Conservation (phyloP, 140 eudicot genomes). For the Ambrosia hybrid region DNA sequence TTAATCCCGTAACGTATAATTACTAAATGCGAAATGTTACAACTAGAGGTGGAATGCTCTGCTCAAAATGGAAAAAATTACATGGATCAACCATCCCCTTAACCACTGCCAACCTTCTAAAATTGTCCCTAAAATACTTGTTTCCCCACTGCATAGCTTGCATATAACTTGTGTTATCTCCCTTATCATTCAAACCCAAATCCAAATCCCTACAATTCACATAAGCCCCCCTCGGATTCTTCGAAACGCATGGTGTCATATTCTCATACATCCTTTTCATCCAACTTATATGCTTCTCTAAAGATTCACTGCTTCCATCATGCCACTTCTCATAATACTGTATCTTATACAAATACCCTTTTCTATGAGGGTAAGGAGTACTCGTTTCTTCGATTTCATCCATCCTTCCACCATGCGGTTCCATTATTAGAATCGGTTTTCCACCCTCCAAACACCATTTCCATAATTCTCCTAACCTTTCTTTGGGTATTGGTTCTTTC, state of each 20-base stretch:
- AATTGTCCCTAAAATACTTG: conserved; percentile 30
- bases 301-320: neutral
- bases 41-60: conserved; percentile 32
- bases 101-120: conserved; percentile 28
- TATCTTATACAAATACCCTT: conserved; percentile 34
- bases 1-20: no score
- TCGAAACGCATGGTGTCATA: conserved; percentile 35
- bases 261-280: conserved; percentile 27
- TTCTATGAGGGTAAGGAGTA: conserved; percentile 28
- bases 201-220: conserved; percentile 40
- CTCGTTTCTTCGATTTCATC: conserved; percentile 22
- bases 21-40: no score
- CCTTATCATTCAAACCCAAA: conserved; percentile 22
- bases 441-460: conserved; percentile 28
- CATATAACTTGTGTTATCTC: conserved; percentile 20
- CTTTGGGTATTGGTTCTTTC: conserved; percentile 24
- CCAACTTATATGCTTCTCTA: conserved; percentile 18
- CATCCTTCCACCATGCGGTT: conserved; percentile 42
- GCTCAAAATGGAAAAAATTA: conserved; percentile 37
- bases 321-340: conserved; percentile 8
- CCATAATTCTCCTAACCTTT: conserved; percentile 20
- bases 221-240: conserved; percentile 34
- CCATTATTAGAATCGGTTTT: conserved; percentile 18
- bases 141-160: conserved; percentile 23
- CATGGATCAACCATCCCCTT: conserved; percentile 36